phyloP scores from a whole-genome alignment of 306 rosid genomes.

The Alnus rubra region DNA sequence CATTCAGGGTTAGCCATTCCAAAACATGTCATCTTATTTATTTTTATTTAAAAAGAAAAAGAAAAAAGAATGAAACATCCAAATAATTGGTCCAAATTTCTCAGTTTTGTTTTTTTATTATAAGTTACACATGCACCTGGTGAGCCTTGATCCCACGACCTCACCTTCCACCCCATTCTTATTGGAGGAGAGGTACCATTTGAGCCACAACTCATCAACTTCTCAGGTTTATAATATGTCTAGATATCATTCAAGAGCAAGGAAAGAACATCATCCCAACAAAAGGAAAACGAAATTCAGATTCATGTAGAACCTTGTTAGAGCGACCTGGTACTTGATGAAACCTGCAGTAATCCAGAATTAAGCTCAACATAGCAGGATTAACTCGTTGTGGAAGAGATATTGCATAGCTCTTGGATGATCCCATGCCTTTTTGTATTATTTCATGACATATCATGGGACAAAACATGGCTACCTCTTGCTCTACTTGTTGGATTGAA shows the following conservation, averaged over 20 bases:
- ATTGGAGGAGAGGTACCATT: not conserved
- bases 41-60: not conserved
- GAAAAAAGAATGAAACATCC: not conserved
- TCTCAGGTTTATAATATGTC: slow-evolving; percentile 1
- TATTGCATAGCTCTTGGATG: slow-evolving; percentile 79
- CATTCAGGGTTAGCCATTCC: slow-evolving; percentile 17
- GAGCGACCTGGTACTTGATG: slow-evolving; percentile 94
- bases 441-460: slow-evolving; percentile 83
- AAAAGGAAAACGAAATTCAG: slow-evolving; percentile 21
- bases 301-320: slow-evolving; percentile 67
- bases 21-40: not conserved
- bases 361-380: slow-evolving; percentile 70
- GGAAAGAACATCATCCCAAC: slow-evolving; percentile 4
- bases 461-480: slow-evolving; percentile 91
- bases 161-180: not conserved
- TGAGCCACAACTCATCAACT: not conserved
- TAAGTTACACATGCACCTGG: not conserved
- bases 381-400: slow-evolving; percentile 88
- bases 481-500: slow-evolving; percentile 95
- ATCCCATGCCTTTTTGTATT: slow-evolving; percentile 76
- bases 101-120: not conserved
- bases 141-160: not conserved
- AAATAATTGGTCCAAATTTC: slow-evolving; percentile 2
- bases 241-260: slow-evolving; percentile 8
- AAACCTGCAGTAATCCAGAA: slow-evolving; percentile 89